These are phyloP conservation scores for Eucalyptus polybractea DNA, from an alignment of 345 rosid species.

Conservation along the genomic window DNA sequence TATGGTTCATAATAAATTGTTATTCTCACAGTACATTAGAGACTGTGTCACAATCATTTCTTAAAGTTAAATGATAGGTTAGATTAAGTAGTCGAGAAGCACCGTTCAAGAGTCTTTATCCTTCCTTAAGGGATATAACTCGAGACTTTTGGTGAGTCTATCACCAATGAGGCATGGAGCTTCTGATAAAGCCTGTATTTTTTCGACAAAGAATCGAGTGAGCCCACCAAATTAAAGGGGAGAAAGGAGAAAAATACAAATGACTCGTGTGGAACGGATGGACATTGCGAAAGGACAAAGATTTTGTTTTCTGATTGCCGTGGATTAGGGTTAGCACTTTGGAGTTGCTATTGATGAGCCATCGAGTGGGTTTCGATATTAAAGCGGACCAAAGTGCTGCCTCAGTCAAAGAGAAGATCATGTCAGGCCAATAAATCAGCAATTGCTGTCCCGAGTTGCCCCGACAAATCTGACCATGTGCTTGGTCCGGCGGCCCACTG, in stretches of 20 bases:
- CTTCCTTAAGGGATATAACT: background rate
- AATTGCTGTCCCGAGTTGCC: background rate
- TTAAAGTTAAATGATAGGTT: background rate
- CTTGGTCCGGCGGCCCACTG: background rate
- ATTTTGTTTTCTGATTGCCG: background rate
- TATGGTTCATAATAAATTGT: too few species aligned
- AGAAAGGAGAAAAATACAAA: background rate
- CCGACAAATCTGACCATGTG: background rate
- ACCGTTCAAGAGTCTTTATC: background rate
- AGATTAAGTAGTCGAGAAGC: background rate
- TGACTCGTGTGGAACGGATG: background rate
- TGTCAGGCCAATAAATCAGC: background rate
- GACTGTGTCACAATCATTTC: fast-evolving
- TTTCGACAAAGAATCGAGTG: background rate
- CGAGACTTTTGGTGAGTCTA: background rate
- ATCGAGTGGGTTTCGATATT: background rate
- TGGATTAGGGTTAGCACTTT: background rate
- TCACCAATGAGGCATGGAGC: background rate
- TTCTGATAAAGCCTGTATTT: background rate
- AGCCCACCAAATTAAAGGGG: background rate
- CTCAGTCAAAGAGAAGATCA: background rate
- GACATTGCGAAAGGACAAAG: background rate
- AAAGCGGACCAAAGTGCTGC: background rate
- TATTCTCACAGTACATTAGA: too few species aligned
- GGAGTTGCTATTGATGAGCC: background rate